Base-by-base conservation (phyloP, 768 basidiomycete genomes). In the Agaricus sinodeliciosus region DNA sequence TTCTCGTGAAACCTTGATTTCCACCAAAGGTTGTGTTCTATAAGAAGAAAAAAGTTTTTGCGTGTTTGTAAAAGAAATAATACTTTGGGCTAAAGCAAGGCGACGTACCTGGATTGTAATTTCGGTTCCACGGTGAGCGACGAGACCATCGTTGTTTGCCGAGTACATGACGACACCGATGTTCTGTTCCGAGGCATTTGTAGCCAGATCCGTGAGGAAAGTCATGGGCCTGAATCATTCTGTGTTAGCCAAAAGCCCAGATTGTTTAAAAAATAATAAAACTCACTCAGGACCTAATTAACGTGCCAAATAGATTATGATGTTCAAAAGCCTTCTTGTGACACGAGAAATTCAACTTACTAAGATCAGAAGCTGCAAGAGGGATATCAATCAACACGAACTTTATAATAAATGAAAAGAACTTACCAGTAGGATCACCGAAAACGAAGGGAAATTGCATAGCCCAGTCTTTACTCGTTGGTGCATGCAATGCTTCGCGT, bases 1-100 rank as follows among this genome's bases (percentile, higher is more conserved):
- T 73, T 43, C 78, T 72, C 3, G 82, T 81, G 63, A 90, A 90
- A 3, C 87, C 87, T 65, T 80, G 84, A 40, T 82, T 81, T 5
- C 85, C 87, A 22, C 85, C 86, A 57, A 88, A 90, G 0, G 87
- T 87, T 22, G 85, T 87, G 59, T 90, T 90, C 83, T 87, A 47
- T 50, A 55, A 45, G 15, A 27, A 3, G 55, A 53, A 60, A 31
- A 3, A 56, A 52, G 60, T 19, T 51, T 47, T 45, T n/a, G n/a
- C n/a, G n/a, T n/a, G n/a, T n/a, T n/a, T n/a, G n/a, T n/a, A n/a
- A n/a, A n/a, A n/a, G 25, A 34, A 26, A 25, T 16, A 40, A 15
- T 2, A 13, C 27, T 25, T 46, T 7, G 36, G 3, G 6, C 11
- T 22, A 11, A 11, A 31, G 19, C 11, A 34, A 18, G 15, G 9